Conservation (phyloP, 2,329 filamentous ascomycete genomes). For the Trichoderma citrinoviride region DNA sequence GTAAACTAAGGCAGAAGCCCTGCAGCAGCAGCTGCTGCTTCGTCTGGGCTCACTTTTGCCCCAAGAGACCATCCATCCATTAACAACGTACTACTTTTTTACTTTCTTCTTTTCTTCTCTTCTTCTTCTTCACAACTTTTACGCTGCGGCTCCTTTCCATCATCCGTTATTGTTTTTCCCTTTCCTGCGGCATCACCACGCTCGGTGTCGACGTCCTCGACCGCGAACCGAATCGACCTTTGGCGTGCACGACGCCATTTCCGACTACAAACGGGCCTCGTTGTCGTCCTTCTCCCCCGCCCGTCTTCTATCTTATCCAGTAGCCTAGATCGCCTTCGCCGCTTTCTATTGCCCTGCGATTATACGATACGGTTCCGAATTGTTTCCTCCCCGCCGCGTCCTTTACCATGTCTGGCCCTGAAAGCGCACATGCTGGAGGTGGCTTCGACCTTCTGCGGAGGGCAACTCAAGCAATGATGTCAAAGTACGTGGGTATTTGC, state of each 20-base stretch:
- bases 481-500: conserved; percentile 48
- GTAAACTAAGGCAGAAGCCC: conserved; percentile 1
- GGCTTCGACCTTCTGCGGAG: conserved; percentile 57
- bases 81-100: conserved; percentile 14
- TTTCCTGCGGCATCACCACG: conserved; percentile 6
- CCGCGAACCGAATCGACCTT: conserved; percentile 9
- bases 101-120: background rate
- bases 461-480: conserved; percentile 64
- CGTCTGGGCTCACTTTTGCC: conserved; percentile 16
- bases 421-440: conserved; percentile 42
- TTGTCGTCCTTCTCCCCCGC: conserved; percentile 6
- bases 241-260: conserved; percentile 22
- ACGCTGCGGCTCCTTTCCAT: conserved; percentile 8
- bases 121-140: background rate
- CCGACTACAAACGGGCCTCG: conserved; percentile 10
- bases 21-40: conserved; percentile 19
- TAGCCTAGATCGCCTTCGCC: conserved; percentile 11
- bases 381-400: conserved; percentile 5
- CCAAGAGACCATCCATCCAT: conserved; percentile 15
- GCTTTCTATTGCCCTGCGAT: conserved; percentile 5
- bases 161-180: conserved; percentile 4
- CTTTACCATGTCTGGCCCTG: conserved; percentile 50
- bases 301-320: conserved; percentile 1
- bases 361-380: background rate
- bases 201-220: background rate